Percentiles rank a stretch among this genome's conserved stretches.
These are phyloP conservation scores for Erodium moschatum DNA, from an alignment of 441 rosid genomes.

Conservation along the genomic window DNA sequence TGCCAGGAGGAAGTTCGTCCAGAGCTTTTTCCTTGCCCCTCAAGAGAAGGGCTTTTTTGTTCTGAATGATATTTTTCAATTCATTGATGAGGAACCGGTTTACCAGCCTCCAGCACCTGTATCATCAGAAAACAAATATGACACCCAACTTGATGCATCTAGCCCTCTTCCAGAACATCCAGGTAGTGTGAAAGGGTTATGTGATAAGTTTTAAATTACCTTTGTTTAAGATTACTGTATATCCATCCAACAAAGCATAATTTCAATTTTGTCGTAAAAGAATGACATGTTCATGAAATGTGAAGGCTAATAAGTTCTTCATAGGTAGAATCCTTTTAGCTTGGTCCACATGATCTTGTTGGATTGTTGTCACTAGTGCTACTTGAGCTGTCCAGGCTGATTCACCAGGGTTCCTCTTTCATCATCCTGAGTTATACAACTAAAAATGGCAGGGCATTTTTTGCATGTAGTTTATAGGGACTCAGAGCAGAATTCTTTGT, in stretches of 20 bases:
- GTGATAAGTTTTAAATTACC: no score
- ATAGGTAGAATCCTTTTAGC: no score
- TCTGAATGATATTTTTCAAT: slow-evolving; percentile 58
- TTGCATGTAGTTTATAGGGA: no score
- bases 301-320: no score
- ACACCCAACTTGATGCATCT: slow-evolving; percentile 42
- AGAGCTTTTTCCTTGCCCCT: slow-evolving; percentile 66
- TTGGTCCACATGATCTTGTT: no score
- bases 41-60: slow-evolving; percentile 64
- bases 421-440: no score
- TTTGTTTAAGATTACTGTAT: no score
- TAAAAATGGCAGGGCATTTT: no score
- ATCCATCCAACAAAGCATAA: neutral
- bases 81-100: slow-evolving; percentile 34
- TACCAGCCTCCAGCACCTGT: slow-evolving; percentile 35
- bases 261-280: neutral
- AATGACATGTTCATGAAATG: neutral
- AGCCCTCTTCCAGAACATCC: slow-evolving; percentile 49
- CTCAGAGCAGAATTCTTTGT: no score
- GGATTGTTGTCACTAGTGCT: no score
- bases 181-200: slow-evolving; percentile 31
- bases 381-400: no score
- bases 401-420: no score
- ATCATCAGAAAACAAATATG: slow-evolving; percentile 40
- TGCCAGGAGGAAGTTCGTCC: slow-evolving; percentile 47